phyloP scores from a whole-genome alignment of 2,329 filamentous ascomycete genomes.

The Hypoxylon sp. region DNA sequence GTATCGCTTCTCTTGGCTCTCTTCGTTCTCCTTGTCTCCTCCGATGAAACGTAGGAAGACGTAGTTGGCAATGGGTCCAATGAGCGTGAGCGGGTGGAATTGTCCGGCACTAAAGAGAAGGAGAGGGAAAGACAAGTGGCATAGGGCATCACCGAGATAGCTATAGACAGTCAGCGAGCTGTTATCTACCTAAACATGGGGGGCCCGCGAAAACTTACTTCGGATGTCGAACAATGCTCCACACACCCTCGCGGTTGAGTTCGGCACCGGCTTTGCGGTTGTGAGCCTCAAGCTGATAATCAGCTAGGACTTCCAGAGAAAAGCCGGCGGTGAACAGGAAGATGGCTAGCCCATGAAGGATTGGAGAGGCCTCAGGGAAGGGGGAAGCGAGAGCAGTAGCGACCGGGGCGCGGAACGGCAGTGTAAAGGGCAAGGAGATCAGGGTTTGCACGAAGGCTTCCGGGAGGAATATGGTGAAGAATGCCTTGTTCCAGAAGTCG shows the following conservation, averaged over 20 bases:
- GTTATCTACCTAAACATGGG: neutral
- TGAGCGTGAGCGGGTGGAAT: conserved; percentile 66
- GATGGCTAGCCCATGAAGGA: conserved; percentile 60
- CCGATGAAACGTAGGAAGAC: conserved; percentile 68
- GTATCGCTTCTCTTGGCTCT: conserved; percentile 66
- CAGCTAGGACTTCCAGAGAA: conserved; percentile 68
- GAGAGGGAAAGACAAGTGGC: conserved; percentile 71
- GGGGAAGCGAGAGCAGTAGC: conserved; percentile 54
- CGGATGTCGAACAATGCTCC: conserved; percentile 72
- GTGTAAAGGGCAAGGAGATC: conserved; percentile 68
- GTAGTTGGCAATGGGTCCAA: conserved; percentile 71
- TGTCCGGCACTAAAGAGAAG: conserved; percentile 67
- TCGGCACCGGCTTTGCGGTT: conserved; percentile 57
- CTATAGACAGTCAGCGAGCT: conserved; percentile 52
- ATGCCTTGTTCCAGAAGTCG: conserved; percentile 69
- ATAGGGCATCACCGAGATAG: conserved; percentile 71
- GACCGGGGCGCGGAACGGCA: conserved; percentile 64
- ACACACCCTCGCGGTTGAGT: conserved; percentile 69
- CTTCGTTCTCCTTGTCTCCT: conserved; percentile 68
- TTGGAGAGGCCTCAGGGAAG: conserved; percentile 46
- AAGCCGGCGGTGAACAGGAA: conserved; percentile 69
- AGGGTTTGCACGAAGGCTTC: conserved; percentile 69
- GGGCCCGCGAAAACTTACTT: conserved; percentile 61
- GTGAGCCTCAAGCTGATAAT: conserved; percentile 67
- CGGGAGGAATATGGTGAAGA: conserved; percentile 67